phyloP scores from a whole-genome alignment of 2,329 filamentous ascomycete genomes.

The Cytospora piceicola region DNA sequence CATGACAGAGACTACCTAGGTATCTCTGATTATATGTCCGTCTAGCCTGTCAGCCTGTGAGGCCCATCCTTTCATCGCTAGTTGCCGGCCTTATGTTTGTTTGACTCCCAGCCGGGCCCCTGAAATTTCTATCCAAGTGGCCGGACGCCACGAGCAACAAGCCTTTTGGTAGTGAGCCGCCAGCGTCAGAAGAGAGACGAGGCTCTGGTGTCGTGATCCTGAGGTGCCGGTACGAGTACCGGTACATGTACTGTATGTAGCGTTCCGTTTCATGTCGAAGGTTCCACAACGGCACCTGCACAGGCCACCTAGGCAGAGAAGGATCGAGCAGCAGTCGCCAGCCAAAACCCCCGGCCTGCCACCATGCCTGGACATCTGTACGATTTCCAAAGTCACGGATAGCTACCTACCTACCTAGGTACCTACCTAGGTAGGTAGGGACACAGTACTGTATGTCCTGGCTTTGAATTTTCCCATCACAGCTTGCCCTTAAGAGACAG shows the following conservation, averaged over 20 bases:
- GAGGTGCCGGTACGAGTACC: not conserved
- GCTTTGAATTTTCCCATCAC: constrained; percentile 16
- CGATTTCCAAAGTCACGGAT: not conserved
- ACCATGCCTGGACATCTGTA: not conserved
- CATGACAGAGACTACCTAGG: no score
- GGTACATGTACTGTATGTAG: not conserved
- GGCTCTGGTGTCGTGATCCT: not conserved
- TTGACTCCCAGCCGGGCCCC: not conserved
- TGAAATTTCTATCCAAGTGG: not conserved
- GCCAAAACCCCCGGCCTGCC: not conserved
- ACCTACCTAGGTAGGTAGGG: no score
- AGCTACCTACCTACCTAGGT: no score
- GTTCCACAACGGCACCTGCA: not conserved
- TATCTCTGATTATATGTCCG: not conserved
- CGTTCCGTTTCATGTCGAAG: not conserved
- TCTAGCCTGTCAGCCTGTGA: not conserved
- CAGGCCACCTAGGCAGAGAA: not conserved
- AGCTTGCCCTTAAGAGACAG: constrained; percentile 2
- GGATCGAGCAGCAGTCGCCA: not conserved
- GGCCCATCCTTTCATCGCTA: no score
- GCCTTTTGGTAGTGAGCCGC: not conserved
- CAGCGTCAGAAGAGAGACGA: not conserved
- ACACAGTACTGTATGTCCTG: not conserved
- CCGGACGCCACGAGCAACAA: not conserved
- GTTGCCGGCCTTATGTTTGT: not conserved